Base-by-base conservation (phyloP, 768 basidiomycete genomes). In the Lactarius sp. region DNA sequence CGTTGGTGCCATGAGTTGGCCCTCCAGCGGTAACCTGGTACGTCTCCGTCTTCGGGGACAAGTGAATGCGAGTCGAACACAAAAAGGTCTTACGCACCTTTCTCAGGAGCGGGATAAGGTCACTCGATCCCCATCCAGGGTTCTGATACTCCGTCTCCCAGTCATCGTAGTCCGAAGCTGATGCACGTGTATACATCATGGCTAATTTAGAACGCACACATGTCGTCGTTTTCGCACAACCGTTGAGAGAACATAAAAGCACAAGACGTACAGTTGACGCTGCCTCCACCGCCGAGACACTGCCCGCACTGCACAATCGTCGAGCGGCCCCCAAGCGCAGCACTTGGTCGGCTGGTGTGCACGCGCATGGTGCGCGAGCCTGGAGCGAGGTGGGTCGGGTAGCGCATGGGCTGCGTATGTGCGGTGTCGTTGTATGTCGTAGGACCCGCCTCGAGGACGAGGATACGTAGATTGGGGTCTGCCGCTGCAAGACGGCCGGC, bases 81-180 rank as follows among this genome's bases (percentile, higher is more conserved):
- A 2, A 20, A 3, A 16, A 8, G 31, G 16, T 9, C 5, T 5
- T 22, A 56, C 56, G 8, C 60, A 82, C 87, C 79, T 86, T 86
- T 65, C 75, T 80, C 36, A 85, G 66, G 14, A 86, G 73, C 0
- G 86, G 85, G 36, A 87, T 79, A 4, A 88, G 69, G 33, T 82
- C 75, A 53, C 77, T 74, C 0, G 83, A 81, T 6, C 84, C 77
- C 87, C 87, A 88, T 1, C 85, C 86, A 1, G 79, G 72, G 69
- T 87, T 86, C 4, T 76, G 76, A 31, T 81, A 71, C 2, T 75
- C 70, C 3, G 49, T 65, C 66, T 81, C 80, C 86, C 86, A 87
- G 55, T 83, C 82, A 65, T 88, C 83, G 53, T 82, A 86, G 69
- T 88, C 87, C 0, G 85, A 86, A 1, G 83, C 81, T 7, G 82